Conservation (phyloP, 2,329 filamentous ascomycete genomes). For the Diaporthe citrichinensis region DNA sequence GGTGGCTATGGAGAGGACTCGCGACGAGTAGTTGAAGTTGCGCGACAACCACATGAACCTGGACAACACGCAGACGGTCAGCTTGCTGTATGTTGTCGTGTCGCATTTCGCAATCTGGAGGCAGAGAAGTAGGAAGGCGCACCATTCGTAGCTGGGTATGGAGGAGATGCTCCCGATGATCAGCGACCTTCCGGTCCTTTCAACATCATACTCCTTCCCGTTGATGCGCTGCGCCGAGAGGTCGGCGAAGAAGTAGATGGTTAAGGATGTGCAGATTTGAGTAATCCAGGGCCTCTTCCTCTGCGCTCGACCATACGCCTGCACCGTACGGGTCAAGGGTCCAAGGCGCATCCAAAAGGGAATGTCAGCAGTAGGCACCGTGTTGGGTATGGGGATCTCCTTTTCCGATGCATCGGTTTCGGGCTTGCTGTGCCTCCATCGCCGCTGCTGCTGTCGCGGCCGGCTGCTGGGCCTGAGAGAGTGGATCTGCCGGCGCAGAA, state of each 20-base stretch:
- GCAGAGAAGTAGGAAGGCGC: conserved; percentile 47
- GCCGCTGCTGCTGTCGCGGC: conserved; percentile 47
- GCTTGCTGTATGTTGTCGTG: background rate
- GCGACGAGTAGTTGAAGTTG: conserved; percentile 87
- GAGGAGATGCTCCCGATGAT: conserved; percentile 80
- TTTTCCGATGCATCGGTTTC: conserved; percentile 38
- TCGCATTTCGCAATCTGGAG: background rate
- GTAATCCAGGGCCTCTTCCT: conserved; percentile 81
- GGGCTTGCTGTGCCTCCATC: conserved; percentile 47
- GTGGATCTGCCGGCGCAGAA: conserved; percentile 49
- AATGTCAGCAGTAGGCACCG: conserved; percentile 52
- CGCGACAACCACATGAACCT: conserved; percentile 86
- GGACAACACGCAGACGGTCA: background rate
- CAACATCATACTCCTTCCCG: conserved; percentile 75
- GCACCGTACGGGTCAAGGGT: conserved; percentile 65
- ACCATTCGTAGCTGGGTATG: conserved; percentile 89
- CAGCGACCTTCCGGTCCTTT: conserved; percentile 79
- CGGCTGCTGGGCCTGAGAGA: conserved; percentile 42
- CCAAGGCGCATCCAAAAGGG: conserved; percentile 71
- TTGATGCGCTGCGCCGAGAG: conserved; percentile 81
- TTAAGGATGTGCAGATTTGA: conserved; percentile 80
- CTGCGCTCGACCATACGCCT: conserved; percentile 80
- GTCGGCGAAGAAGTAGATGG: conserved; percentile 86
- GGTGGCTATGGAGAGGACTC: conserved; percentile 76
- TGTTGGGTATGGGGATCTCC: conserved; percentile 59